phyloP scores from a whole-genome alignment of 139 green algal species.

The Tetraselmis chui region DNA sequence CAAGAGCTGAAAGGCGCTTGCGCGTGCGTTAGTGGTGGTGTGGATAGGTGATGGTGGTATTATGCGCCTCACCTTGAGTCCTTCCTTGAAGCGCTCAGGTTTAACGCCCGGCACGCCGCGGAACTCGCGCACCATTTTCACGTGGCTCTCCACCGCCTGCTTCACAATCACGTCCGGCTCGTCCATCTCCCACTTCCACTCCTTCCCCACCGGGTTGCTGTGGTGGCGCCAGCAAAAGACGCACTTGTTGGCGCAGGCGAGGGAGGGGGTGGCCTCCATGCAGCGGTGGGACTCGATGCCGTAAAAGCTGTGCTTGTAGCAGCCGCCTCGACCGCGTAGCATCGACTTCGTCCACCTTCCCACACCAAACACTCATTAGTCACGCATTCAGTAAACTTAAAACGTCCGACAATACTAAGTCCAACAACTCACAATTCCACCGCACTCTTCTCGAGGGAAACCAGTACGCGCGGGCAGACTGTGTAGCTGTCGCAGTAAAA shows the following conservation, averaged over 20 bases:
- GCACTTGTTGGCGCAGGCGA: slow-evolving; percentile 81
- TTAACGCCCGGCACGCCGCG: slow-evolving; percentile 65
- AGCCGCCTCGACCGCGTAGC: slow-evolving; percentile 65
- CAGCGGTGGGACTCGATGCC: slow-evolving; percentile 69
- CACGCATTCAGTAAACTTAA: no score
- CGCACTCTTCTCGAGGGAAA: no score
- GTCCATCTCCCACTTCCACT: slow-evolving; percentile 78
- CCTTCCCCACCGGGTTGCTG: slow-evolving; percentile 64
- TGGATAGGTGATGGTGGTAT: no score
- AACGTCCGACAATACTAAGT: no score
- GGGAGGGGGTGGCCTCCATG: slow-evolving; percentile 67
- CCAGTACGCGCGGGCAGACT: no score
- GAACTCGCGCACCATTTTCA: slow-evolving; percentile 69
- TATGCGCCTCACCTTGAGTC: slow-evolving; percentile 27
- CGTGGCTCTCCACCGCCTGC: slow-evolving; percentile 44
- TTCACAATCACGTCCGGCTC: slow-evolving; percentile 53
- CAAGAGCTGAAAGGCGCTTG: no score
- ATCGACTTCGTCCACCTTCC: slow-evolving; percentile 82
- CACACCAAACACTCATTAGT: no score
- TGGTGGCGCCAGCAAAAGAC: slow-evolving; percentile 76
- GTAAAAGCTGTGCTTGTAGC: slow-evolving; percentile 86
- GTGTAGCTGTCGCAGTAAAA: no score
- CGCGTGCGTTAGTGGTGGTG: no score
- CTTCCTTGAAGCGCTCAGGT: slow-evolving; percentile 49
- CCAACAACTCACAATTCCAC: no score